Evolutionary conservation across 2,329 filamentous ascomycete species (phyloP).

Genomic region (Cercospora brassicicola): DNA sequence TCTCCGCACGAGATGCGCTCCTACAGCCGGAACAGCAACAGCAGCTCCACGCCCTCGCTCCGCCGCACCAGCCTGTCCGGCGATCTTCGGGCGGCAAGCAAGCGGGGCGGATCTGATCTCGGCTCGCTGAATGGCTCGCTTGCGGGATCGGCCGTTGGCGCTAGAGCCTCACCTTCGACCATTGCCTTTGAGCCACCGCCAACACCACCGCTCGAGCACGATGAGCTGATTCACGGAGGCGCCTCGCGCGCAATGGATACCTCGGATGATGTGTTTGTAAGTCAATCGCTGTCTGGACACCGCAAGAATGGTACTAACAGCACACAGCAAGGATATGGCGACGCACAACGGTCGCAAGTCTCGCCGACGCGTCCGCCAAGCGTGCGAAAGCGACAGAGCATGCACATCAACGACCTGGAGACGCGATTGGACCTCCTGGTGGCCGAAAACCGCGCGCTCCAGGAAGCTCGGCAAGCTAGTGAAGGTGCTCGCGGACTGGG

Average conservation of each 20-base stretch:
- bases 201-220: constrained; percentile 60
- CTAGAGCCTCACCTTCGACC: constrained; percentile 40
- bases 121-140: constrained; percentile 12
- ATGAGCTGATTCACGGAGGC: constrained; percentile 82
- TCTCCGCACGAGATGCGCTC: constrained; percentile 56
- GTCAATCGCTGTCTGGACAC: constrained; percentile 55
- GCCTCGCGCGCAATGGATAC: constrained; percentile 77
- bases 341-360: constrained; percentile 80
- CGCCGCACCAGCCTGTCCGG: constrained; percentile 71
- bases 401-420: constrained; percentile 91
- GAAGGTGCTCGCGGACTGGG: constrained; percentile 43
- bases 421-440: constrained; percentile 77
- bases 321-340: constrained; percentile 86
- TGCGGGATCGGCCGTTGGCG: constrained; percentile 43
- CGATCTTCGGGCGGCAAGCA: constrained; percentile 68
- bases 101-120: constrained; percentile 49
- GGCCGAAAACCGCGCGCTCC: constrained; percentile 78
- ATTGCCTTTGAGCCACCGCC: constrained; percentile 46
- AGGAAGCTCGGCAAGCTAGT: constrained; percentile 56
- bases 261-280: constrained; percentile 88
- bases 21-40: constrained; percentile 60
- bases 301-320: constrained; percentile 6
- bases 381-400: constrained; percentile 94
- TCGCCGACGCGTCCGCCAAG: constrained; percentile 93
- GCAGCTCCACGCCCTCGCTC: constrained; percentile 66